Evolutionary conservation across 371 early-diverging fungal species (phyloP).

Genomic region (Circinella umbellata): DNA sequence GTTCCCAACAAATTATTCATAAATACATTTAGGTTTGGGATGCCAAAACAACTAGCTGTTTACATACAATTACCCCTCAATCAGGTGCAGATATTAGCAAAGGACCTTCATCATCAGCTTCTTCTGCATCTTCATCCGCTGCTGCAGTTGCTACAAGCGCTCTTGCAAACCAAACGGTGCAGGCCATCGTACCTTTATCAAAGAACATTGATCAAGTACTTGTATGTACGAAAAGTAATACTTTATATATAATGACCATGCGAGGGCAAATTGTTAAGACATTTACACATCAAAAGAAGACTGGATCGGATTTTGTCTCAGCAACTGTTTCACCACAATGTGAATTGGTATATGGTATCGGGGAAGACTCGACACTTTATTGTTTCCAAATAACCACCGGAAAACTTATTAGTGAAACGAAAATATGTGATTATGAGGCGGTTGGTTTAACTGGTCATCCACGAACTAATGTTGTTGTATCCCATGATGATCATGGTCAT

Average conservation of each 20-base stretch:
- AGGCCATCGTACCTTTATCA: constrained; percentile 46
- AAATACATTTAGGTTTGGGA: constrained; percentile 20
- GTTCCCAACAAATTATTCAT: not conserved
- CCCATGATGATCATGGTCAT: constrained; percentile 71
- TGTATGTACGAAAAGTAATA: constrained; percentile 75
- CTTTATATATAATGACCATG: constrained; percentile 61
- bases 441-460: constrained; percentile 79
- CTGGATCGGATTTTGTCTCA: constrained; percentile 66
- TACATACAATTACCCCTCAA: constrained; percentile 29
- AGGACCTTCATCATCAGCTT: constrained; percentile 15
- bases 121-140: constrained; percentile 20
- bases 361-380: constrained; percentile 64
- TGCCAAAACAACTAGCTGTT: constrained; percentile 18
- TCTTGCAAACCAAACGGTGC: constrained; percentile 23
- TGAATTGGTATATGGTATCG: constrained; percentile 74
- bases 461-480: constrained; percentile 72
- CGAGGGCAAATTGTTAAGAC: constrained; percentile 59
- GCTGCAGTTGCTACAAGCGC: constrained; percentile 23
- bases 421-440: constrained; percentile 65
- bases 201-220: constrained; percentile 65
- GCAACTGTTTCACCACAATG: constrained; percentile 75
- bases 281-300: constrained; percentile 38
- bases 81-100: constrained; percentile 27
- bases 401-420: constrained; percentile 24
- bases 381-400: constrained; percentile 67